Evolutionary conservation across 2,329 filamentous ascomycete genomes (phyloP).

Genomic region (Colletotrichum euphorbiae): DNA sequence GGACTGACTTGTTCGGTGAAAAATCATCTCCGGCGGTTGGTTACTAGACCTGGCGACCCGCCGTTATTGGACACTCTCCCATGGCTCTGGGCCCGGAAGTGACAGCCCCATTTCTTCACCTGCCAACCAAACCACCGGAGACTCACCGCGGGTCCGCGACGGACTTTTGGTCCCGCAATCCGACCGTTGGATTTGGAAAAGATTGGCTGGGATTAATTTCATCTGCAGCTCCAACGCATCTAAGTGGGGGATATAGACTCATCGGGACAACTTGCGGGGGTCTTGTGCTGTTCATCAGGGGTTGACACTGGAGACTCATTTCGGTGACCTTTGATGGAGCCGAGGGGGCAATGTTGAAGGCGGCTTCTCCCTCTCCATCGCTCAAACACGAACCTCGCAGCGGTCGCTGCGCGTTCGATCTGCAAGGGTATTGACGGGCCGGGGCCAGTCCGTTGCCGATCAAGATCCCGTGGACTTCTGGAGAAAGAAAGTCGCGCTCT

Average conservation of each 20-base stretch:
- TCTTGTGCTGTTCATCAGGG: background rate
- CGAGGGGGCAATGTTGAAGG: background rate
- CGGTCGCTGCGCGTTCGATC: conserved; percentile 15
- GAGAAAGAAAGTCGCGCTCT: background rate
- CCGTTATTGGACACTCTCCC: conserved; percentile 2
- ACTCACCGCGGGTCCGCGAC: background rate
- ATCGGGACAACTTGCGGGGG: conserved; percentile 14
- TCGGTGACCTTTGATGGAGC: conserved; percentile 10
- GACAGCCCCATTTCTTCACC: background rate
- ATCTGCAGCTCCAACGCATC: background rate
- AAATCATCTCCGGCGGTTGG: conserved; percentile 9
- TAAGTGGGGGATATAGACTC: conserved; percentile 5
- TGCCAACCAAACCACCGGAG: background rate
- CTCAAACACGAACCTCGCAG: conserved; percentile 18
- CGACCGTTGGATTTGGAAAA: conserved; percentile 22
- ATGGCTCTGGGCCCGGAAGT: conserved; percentile 5
- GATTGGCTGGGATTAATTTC: conserved; percentile 6
- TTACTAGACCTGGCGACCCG: background rate
- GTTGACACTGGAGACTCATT: conserved; percentile 16
- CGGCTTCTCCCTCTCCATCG: conserved; percentile 1
- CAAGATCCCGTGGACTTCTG: conserved; percentile 4
- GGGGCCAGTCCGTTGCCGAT: conserved; percentile 1
- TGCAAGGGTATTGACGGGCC: conserved; percentile 14
- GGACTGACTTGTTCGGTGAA: background rate
- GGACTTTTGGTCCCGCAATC: background rate